Percentiles rank a stretch among this genome's conserved stretches.
Conservation (phyloP, 768 basidiomycete species). For the Amanita muscaria region DNA sequence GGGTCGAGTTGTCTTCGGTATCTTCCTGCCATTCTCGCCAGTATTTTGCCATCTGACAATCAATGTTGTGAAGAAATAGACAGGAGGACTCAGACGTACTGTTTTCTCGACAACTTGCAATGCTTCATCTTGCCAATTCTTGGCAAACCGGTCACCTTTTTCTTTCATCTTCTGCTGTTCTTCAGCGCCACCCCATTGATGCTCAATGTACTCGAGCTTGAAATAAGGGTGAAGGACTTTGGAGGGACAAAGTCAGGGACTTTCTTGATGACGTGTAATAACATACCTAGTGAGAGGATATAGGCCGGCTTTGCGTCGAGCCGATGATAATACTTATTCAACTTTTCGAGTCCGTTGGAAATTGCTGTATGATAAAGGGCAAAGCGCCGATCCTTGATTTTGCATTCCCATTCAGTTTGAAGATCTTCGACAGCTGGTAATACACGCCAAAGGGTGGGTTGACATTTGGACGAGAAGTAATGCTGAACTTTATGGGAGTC, state of each 20-base stretch:
- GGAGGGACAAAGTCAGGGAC: not conserved
- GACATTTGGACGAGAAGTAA: conserved; percentile 17
- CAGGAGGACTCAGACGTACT: not conserved
- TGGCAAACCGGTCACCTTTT: not conserved
- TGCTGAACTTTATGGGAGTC: conserved; percentile 13
- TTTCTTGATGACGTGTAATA: not conserved
- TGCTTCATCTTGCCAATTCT: conserved; percentile 4
- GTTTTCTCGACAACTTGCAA: not conserved
- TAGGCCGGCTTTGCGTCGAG: too few species aligned
- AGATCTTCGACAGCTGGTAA: conserved; percentile 21
- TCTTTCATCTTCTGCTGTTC: not conserved
- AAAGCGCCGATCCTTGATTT: not conserved
- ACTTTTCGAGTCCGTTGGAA: too few species aligned
- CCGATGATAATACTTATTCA: too few species aligned
- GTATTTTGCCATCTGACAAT: not conserved
- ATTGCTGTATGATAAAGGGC: too few species aligned
- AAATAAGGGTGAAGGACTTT: conserved; percentile 23
- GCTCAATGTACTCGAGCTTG: conserved; percentile 18
- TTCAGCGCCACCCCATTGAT: not conserved
- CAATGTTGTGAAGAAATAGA: not conserved
- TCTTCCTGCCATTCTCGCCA: too few species aligned
- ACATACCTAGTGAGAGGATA: not conserved
- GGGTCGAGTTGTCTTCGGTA: too few species aligned
- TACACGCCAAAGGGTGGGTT: conserved; percentile 17
- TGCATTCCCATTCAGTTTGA: not conserved